These are phyloP conservation scores for Cephalotrichum gorgonifer DNA, from an alignment of 2,329 filamentous ascomycete species.

Conservation along the genomic window DNA sequence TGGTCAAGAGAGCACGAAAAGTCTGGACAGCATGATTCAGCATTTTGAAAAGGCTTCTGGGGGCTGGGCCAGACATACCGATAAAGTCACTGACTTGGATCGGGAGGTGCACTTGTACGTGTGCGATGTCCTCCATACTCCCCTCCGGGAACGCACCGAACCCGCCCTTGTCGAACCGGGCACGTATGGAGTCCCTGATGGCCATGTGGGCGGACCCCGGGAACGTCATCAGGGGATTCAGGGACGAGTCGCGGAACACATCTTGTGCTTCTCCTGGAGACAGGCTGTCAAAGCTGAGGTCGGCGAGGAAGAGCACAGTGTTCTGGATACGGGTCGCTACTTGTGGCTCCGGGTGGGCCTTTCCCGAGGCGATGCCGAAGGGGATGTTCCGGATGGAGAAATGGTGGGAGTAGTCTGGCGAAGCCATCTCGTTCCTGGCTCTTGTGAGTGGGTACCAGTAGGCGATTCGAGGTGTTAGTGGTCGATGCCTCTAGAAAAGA, in stretches of 20 bases:
- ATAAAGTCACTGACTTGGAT: conserved; percentile 1
- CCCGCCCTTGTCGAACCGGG: conserved; percentile 19
- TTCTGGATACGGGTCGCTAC: conserved; percentile 27
- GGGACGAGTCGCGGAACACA: neutral
- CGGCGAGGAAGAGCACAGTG: conserved; percentile 53
- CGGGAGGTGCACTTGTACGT: conserved; percentile 52
- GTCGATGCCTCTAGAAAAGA: too few relatives aligned
- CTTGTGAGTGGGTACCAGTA: neutral
- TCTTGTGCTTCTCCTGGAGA: conserved; percentile 2
- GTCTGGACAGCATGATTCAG: conserved; percentile 34
- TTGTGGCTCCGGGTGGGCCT: conserved; percentile 38
- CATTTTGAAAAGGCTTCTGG: conserved; percentile 35
- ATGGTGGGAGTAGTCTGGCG: conserved; percentile 12
- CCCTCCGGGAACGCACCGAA: conserved; percentile 7
- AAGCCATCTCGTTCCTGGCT: neutral
- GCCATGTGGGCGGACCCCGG: conserved; percentile 33
- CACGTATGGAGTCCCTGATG: conserved; percentile 53
- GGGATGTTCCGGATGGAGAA: conserved; percentile 68
- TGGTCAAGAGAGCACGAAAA: conserved; percentile 21
- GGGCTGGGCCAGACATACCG: conserved; percentile 23
- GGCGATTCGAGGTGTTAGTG: neutral
- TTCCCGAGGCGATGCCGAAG: conserved; percentile 62
- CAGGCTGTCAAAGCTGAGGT: conserved; percentile 48
- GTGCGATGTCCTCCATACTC: conserved; percentile 20
- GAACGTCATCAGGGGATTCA: neutral